A percentile compares a stretch with the other conserved stretches of the same genome.
Conservation (phyloP, 345 rosid species). For the Arabidopsis arenosa region DNA sequence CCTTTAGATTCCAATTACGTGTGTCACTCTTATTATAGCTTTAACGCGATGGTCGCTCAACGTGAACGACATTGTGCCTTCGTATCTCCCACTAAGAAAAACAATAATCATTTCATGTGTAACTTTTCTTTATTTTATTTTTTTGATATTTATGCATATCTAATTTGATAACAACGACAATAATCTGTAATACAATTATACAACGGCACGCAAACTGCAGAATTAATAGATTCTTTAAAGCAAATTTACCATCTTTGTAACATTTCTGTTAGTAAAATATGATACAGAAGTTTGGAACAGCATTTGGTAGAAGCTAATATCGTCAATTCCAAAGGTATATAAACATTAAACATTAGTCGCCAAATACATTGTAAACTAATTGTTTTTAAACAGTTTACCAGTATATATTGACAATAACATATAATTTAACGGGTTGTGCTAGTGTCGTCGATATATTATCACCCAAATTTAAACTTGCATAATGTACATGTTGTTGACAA, state of each 20-base stretch:
- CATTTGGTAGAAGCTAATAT: not conserved
- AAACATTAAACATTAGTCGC: not conserved
- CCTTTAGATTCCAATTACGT: conserved; percentile 35
- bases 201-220: conserved; percentile 19
- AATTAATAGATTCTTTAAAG: not conserved
- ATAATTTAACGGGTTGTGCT: not conserved
- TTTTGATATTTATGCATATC: not conserved
- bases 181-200: conserved; percentile 20
- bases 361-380: not conserved
- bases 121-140: not conserved
- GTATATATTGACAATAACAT: not conserved
- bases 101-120: conserved; percentile 15
- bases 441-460: no score
- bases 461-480: no score
- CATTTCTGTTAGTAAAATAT: not conserved
- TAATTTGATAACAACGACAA: not conserved
- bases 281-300: not conserved
- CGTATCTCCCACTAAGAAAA: conserved; percentile 13
- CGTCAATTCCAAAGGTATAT: not conserved
- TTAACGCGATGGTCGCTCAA: conserved; percentile 47
- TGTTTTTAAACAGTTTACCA: not conserved
- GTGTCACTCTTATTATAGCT: conserved; percentile 37
- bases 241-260: not conserved
- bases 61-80: conserved; percentile 46
- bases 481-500: no score